A percentile compares a stretch with the other conserved stretches of the same genome.
These are phyloP conservation scores for Penicillium sp. DNA, from an alignment of 2,329 filamentous ascomycete species.

Conservation along the genomic window DNA sequence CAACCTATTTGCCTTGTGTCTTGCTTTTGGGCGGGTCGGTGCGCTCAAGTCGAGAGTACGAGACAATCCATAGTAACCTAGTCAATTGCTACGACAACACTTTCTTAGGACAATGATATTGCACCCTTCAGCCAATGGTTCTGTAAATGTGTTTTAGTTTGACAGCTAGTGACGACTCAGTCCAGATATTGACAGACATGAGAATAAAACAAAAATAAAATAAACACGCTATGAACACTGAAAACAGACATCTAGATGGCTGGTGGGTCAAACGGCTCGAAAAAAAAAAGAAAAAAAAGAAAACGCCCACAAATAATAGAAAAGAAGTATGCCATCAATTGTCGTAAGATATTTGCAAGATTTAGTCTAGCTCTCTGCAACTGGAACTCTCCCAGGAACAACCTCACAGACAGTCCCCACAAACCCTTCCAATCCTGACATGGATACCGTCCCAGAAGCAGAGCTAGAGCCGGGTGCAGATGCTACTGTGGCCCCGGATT, in stretches of 20 bases:
- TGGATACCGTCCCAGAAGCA: slow-evolving; percentile 45
- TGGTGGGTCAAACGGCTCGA: background rate
- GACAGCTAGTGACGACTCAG: background rate
- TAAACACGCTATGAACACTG: background rate
- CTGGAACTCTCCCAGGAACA: slow-evolving; percentile 11
- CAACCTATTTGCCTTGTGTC: background rate
- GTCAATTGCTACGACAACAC: slow-evolving; percentile 7
- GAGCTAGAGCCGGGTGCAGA: slow-evolving; percentile 47
- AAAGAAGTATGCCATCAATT: background rate
- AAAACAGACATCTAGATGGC: background rate
- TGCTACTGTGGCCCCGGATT: slow-evolving; percentile 48
- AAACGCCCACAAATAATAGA: background rate
- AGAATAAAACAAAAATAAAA: background rate
- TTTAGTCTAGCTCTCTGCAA: slow-evolving; percentile 1
- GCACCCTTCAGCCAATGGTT: background rate
- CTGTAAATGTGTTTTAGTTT: background rate
- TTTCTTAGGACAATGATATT: slow-evolving; percentile 4
- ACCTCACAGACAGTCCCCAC: slow-evolving; percentile 52
- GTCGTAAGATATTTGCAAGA: background rate
- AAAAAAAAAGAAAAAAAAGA: no score
- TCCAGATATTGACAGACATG: background rate
- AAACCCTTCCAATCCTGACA: slow-evolving; percentile 60
- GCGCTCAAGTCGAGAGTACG: background rate
- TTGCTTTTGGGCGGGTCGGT: background rate
- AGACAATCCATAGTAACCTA: background rate